phyloP scores from a whole-genome alignment of 73 alveolate species.

The Paramecium sonneborni region DNA sequence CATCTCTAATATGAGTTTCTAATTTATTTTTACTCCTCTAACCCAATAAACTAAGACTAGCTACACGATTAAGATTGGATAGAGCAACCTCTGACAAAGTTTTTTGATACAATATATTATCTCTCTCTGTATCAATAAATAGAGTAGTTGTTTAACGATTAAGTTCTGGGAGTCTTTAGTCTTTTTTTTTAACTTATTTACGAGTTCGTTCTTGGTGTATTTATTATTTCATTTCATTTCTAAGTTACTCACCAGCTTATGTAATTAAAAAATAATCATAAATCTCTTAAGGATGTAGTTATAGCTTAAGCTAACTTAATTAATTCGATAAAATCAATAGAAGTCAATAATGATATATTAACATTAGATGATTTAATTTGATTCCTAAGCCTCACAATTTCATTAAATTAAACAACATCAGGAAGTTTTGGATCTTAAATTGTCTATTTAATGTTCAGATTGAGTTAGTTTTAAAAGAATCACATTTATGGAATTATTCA shows the following conservation, averaged over 20 bases:
- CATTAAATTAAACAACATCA: not conserved
- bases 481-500: not conserved
- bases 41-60: slow-evolving; percentile 17
- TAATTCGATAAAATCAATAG: not conserved
- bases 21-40: not conserved
- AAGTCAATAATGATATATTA: not conserved
- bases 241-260: not conserved
- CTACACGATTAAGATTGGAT: not conserved
- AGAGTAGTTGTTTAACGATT: not conserved
- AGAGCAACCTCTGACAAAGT: slow-evolving; percentile 37
- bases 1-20: slow-evolving; percentile 47
- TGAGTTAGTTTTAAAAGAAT: not conserved
- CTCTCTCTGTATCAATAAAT: slow-evolving; percentile 38
- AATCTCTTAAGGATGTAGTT: not conserved
- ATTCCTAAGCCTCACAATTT: not conserved
- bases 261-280: not conserved
- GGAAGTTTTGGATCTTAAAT: not conserved
- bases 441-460: not conserved
- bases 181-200: not conserved
- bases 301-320: not conserved
- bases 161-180: not conserved
- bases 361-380: not conserved
- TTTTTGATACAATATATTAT: slow-evolving; percentile 15
- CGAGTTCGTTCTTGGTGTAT: not conserved
- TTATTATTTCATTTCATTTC: slow-evolving; percentile 6